Evolutionary conservation across 2,329 filamentous ascomycete genomes (phyloP).

Genomic region (Colletotrichum caudatum): DNA sequence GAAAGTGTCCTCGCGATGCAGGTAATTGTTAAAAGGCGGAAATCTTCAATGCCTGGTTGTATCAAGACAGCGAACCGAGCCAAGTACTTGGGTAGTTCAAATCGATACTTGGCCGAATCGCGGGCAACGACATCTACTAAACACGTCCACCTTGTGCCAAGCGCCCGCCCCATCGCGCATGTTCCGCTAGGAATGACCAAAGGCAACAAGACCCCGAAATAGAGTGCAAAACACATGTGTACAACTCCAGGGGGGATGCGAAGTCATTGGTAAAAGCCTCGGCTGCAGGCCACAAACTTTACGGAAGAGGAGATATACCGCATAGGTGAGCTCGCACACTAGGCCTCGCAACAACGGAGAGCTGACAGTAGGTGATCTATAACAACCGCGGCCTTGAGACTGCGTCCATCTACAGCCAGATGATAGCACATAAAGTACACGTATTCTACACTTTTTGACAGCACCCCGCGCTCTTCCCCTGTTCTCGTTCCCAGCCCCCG

Average conservation of each 20-base stretch:
- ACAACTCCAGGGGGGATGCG: too few relatives aligned
- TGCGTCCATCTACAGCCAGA: constrained; percentile 41
- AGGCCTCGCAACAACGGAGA: not conserved
- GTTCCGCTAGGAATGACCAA: too few relatives aligned
- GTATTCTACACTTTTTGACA: constrained; percentile 42
- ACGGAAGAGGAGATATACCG: not conserved
- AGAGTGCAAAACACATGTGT: too few relatives aligned
- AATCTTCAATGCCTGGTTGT: not conserved
- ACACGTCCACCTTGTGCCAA: too few relatives aligned
- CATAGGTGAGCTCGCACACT: not conserved
- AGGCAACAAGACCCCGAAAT: too few relatives aligned
- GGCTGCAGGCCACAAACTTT: not conserved
- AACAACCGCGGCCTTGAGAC: constrained; percentile 32
- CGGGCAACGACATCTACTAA: not conserved
- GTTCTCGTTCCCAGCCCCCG: constrained; percentile 1
- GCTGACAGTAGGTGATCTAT: constrained; percentile 39
- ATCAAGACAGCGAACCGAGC: not conserved
- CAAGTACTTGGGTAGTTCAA: too few relatives aligned
- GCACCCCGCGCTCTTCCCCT: constrained; percentile 18
- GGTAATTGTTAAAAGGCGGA: too few relatives aligned
- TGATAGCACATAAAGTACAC: constrained; percentile 43
- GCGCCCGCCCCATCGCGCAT: too few relatives aligned
- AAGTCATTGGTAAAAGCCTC: not conserved
- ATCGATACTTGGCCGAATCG: too few relatives aligned
- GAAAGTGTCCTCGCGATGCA: too few relatives aligned